phyloP scores from a whole-genome alignment of 2,329 filamentous ascomycete genomes.

The Fusarium illudens region DNA sequence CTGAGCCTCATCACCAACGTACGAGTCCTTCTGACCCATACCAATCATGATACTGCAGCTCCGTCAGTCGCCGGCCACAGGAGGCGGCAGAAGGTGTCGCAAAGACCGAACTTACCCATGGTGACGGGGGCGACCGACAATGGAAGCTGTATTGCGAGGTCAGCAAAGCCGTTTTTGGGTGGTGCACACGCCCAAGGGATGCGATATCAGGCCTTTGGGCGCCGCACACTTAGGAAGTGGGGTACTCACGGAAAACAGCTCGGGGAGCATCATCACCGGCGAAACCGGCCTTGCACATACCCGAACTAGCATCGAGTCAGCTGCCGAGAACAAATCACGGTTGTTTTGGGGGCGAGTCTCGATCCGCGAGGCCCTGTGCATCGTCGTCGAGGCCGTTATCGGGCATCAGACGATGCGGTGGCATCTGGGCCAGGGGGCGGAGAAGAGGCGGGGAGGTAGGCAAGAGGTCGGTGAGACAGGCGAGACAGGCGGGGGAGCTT shows the following conservation, averaged over 20 bases:
- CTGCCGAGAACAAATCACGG: conserved; percentile 8
- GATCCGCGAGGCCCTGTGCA: conserved; percentile 14
- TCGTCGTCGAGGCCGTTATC: conserved; percentile 24
- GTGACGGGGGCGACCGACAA: conserved; percentile 99
- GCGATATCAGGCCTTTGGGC: conserved; percentile 32
- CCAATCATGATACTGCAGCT: conserved; percentile 96
- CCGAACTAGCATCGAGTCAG: conserved; percentile 77
- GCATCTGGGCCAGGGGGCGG: conserved; percentile 30
- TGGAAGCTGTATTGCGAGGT: conserved; percentile 76
- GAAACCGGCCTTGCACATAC: conserved; percentile 99
- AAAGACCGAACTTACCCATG: conserved; percentile 81
- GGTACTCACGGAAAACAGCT: conserved; percentile 98
- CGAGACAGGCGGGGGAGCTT: conserved; percentile 64
- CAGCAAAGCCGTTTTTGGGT: conserved; percentile 43
- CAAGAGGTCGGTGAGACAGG: conserved; percentile 49
- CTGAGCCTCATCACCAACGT: conserved; percentile 99
- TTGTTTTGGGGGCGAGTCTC: conserved; percentile 2
- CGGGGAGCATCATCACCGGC: conserved; percentile 99
- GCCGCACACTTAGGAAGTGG: conserved; percentile 43
- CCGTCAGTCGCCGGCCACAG: conserved; percentile 25
- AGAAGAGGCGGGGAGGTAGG: conserved; percentile 34
- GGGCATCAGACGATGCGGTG: conserved; percentile 37
- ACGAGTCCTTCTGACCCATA: conserved; percentile 99
- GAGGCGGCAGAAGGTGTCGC: conserved; percentile 16
- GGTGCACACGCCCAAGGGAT: conserved; percentile 14